Conservation (phyloP, 768 basidiomycete species). For the Rhizopogon sp. region DNA sequence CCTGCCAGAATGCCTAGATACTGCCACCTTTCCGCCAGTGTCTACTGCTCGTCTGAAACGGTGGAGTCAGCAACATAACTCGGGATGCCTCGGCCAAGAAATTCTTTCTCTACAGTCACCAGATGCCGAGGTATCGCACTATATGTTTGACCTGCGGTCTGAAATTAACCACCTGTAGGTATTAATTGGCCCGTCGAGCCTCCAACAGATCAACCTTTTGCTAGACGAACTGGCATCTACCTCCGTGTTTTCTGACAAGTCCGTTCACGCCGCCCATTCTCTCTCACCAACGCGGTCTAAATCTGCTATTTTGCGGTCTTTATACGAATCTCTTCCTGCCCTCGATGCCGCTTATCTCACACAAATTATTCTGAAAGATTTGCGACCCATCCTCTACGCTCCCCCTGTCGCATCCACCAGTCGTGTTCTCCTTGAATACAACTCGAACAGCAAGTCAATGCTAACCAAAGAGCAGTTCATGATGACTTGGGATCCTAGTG, state of each 20-base stretch:
- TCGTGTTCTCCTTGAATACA: conserved; percentile 48
- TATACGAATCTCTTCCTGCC: conserved; percentile 60
- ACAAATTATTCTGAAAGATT: conserved; percentile 86
- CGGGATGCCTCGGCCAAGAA: conserved; percentile 71
- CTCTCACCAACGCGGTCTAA: conserved; percentile 28
- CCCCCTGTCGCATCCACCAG: conserved; percentile 42
- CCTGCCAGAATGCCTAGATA: conserved; percentile 46
- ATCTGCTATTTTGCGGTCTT: conserved; percentile 39
- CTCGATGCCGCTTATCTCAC: conserved; percentile 64
- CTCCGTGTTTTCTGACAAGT: conserved; percentile 53
- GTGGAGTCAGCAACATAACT: conserved; percentile 38
- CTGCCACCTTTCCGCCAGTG: conserved; percentile 24
- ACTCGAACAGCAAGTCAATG: conserved; percentile 48
- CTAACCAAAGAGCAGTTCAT: conserved; percentile 64
- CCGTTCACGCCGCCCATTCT: conserved; percentile 34
- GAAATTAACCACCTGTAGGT: conserved; percentile 4
- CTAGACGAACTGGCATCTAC: conserved; percentile 71
- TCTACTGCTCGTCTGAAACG: conserved; percentile 22
- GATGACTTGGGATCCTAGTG: conserved; percentile 63
- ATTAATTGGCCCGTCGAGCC: conserved; percentile 28
- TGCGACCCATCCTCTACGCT: conserved; percentile 76
- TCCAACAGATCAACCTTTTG: conserved; percentile 53
- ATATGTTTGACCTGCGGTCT: background rate
- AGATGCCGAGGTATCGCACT: conserved; percentile 30
- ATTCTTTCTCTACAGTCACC: conserved; percentile 31